Percentiles rank a stretch among this genome's conserved stretches.
phyloP scores from a whole-genome alignment of 1,284 basidiomycete genomes.

The Microbotryum lychnidis-dioicae region DNA sequence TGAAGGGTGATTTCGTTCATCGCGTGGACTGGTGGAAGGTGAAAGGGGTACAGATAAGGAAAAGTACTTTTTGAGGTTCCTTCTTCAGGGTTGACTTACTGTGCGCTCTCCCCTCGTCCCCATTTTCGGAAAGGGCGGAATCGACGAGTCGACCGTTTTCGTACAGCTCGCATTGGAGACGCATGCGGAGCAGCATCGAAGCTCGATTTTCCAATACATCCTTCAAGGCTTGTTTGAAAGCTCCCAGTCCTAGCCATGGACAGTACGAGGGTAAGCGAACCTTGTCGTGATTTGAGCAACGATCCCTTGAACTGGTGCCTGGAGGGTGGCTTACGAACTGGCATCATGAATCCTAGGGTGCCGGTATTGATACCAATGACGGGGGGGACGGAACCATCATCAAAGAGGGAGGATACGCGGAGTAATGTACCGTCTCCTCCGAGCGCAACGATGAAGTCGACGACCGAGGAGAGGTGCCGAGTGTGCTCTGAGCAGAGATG shows the following conservation, averaged over 20 bases:
- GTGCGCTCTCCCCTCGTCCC: constrained; percentile 11
- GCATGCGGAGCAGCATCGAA: constrained; percentile 68
- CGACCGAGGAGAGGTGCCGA: constrained; percentile 31
- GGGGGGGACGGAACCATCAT: constrained; percentile 77
- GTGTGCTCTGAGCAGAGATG: constrained; percentile 24
- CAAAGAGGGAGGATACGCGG: constrained; percentile 87
- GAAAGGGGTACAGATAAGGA: too few relatives aligned
- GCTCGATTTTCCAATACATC: constrained; percentile 23
- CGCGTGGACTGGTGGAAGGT: constrained; percentile 69
- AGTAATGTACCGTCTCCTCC: constrained; percentile 95
- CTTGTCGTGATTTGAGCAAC: too few relatives aligned
- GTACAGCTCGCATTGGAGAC: constrained; percentile 69
- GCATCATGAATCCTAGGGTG: constrained; percentile 84
- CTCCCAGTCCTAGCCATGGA: constrained; percentile 57
- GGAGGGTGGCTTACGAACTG: constrained; percentile 54
- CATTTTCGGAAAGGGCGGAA: constrained; percentile 14
- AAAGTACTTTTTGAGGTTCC: too few relatives aligned
- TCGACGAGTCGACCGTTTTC: constrained; percentile 54
- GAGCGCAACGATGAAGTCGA: constrained; percentile 82
- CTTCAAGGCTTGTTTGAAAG: constrained; percentile 42
- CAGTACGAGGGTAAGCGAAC: too few relatives aligned
- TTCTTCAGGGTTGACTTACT: not conserved
- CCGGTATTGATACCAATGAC: constrained; percentile 96
- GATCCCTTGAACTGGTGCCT: too few relatives aligned
- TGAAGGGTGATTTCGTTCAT: constrained; percentile 97